Conservation (phyloP, 2,329 filamentous ascomycete genomes). For the Pestalotiopsis sp. region DNA sequence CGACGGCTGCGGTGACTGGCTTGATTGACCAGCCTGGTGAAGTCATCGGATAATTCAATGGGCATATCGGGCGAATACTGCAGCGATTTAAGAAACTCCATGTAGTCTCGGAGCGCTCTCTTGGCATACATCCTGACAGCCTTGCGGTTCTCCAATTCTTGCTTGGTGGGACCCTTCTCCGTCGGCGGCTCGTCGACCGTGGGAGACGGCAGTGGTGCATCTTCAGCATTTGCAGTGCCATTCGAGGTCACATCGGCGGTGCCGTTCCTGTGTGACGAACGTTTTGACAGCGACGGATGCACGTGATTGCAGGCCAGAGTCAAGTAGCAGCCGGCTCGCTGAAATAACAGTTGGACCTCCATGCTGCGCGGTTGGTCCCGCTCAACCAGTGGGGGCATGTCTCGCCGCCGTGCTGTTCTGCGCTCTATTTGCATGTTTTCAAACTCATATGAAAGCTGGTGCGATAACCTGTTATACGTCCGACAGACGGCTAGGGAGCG, state of each 20-base stretch:
- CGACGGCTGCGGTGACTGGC: conserved; percentile 38
- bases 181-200: conserved; percentile 10
- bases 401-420: conserved; percentile 34
- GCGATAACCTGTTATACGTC: conserved; percentile 50
- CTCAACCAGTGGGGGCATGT: conserved; percentile 31
- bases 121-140: conserved; percentile 74
- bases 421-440: conserved; percentile 52
- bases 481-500: conserved; percentile 61
- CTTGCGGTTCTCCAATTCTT: conserved; percentile 61
- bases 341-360: conserved; percentile 74
- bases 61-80: conserved; percentile 78
- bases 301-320: conserved; percentile 70
- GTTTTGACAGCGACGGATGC: conserved; percentile 48
- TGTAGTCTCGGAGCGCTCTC: conserved; percentile 73
- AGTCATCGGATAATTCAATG: conserved; percentile 58
- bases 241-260: conserved; percentile 15
- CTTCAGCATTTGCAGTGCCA: conserved; percentile 3
- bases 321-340: conserved; percentile 73
- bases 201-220: background rate
- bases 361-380: conserved; percentile 71
- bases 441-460: conserved; percentile 39
- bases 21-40: conserved; percentile 58
- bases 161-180: conserved; percentile 20
- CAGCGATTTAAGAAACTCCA: conserved; percentile 70
- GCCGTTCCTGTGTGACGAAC: conserved; percentile 24